These are phyloP conservation scores for Myriosclerotinia scirpicola DNA, from an alignment of 2,329 filamentous ascomycete species.

Conservation along the genomic window DNA sequence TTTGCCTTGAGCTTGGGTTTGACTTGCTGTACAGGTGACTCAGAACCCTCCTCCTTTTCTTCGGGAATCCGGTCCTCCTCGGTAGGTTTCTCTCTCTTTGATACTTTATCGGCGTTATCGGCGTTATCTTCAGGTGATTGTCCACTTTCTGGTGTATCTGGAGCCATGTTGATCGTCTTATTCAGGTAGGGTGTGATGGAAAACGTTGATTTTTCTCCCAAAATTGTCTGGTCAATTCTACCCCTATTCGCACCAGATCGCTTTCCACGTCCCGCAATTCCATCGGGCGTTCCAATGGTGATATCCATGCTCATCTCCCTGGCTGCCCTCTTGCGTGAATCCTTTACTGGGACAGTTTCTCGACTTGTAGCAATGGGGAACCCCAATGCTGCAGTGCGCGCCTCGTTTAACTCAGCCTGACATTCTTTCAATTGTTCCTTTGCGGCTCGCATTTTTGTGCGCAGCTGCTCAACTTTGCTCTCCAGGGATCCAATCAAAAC, in stretches of 20 bases:
- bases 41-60: constrained; percentile 16
- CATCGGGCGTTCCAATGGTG: constrained; percentile 53
- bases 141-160: constrained; percentile 38
- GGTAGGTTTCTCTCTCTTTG: constrained; percentile 22
- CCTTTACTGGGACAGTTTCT: constrained; percentile 35
- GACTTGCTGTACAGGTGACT: constrained; percentile 15
- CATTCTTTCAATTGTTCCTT: constrained; percentile 73
- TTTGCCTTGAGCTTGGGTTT: constrained; percentile 29
- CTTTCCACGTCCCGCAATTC: constrained; percentile 46
- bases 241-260: constrained; percentile 55
- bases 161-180: constrained; percentile 61
- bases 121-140: constrained; percentile 1
- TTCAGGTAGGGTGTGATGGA: constrained; percentile 94
- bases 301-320: constrained; percentile 46
- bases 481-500: constrained; percentile 59
- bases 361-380: constrained; percentile 8
- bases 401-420: constrained; percentile 48
- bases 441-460: constrained; percentile 54
- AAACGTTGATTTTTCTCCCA: constrained; percentile 87
- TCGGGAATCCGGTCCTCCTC: constrained; percentile 21
- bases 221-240: constrained; percentile 55
- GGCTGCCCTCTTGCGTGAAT: constrained; percentile 45
- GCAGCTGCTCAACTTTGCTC: constrained; percentile 41
- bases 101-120: constrained; percentile 18
- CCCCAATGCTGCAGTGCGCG: constrained; percentile 38